Evolutionary conservation across 2,329 filamentous ascomycete genomes (phyloP).

Genomic region (Aspergillus costaricaensis): DNA sequence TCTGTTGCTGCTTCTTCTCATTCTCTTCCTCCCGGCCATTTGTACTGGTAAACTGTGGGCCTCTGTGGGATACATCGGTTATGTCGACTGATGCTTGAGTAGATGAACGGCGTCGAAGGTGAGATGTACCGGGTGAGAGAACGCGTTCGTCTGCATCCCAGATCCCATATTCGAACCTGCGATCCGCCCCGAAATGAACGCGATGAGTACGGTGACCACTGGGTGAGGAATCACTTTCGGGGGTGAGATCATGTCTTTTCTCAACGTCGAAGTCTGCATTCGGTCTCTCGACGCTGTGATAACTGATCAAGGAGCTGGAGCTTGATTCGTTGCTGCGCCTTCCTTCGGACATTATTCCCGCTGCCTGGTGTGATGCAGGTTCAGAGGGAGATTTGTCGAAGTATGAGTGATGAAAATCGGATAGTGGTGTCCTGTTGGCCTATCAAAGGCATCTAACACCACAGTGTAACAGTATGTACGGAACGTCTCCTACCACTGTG

Average conservation of each 20-base stretch:
- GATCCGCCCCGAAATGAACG: slow-evolving; percentile 3
- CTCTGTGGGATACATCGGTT: neutral
- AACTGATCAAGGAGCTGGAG: slow-evolving; percentile 1
- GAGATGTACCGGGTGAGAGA: neutral
- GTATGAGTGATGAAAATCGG: neutral
- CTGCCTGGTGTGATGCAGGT: neutral
- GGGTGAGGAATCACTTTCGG: neutral
- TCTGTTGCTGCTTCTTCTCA: neutral
- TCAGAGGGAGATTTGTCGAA: neutral
- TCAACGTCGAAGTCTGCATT: neutral
- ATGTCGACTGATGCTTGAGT: neutral
- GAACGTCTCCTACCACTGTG: neutral
- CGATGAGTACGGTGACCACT: neutral
- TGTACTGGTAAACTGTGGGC: neutral
- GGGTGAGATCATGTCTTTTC: neutral
- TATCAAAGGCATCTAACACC: neutral
- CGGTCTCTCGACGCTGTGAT: slow-evolving; percentile 2
- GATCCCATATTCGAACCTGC: slow-evolving; percentile 1
- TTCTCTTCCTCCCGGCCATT: neutral
- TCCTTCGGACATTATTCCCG: neutral
- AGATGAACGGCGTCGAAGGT: slow-evolving; percentile 2
- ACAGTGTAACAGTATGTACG: neutral
- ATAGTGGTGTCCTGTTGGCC: neutral
- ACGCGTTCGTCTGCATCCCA: neutral
- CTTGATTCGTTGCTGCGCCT: slow-evolving; percentile 1